Base-by-base conservation (phyloP, 352 stramenopile genomes). In the Pythium aphanidermatum region DNA sequence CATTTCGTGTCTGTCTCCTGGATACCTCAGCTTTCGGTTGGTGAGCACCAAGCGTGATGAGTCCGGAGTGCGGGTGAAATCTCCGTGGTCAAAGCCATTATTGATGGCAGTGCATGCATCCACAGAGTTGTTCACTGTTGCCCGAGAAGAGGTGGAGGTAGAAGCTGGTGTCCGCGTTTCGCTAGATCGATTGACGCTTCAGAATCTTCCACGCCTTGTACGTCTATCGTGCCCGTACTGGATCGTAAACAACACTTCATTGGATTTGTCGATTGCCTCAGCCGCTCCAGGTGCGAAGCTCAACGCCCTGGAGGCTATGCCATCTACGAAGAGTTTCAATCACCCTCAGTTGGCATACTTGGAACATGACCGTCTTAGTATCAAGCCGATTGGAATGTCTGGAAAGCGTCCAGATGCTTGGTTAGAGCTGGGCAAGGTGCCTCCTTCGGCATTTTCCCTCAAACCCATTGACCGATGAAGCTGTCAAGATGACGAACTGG, bases 181-280 rank as follows among this genome's bases (percentile, higher is more conserved):
- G 26, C 60, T 90, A 14, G 79, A 94, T 44, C 77, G 82, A 19
- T 60, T 88, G 16, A 88, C 73, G 7, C 55, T 85, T 46, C 70
- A 71, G 19, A 72, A 73, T 24, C 56, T 77, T 36, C 82, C 82
- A 38, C 79, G 82, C 3, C 63, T 94, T 17, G 74, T 94, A 19
- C 81, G 79, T 5, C 86, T 94, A 48, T 92, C 72, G 25, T 86
- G 63, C 43, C 74, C 77, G 5, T 92, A 91, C 60, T 94, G 82
- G 82, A 76, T 94, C 46, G 71, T 92, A 21, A 86, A 92, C 63
- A 87, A 85, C 40, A 88, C 82, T 0, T 83, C 78, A 6, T 51
- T 94, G 37, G 54, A 79, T 6, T 83, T 94, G 48, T 49, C 46
- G 16, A 66, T 82, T 6, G 74, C 74, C 5, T 86, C 76, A 2